Base-by-base conservation (phyloP, 129 eudicot genomes). In the Escallonia herrerae region DNA sequence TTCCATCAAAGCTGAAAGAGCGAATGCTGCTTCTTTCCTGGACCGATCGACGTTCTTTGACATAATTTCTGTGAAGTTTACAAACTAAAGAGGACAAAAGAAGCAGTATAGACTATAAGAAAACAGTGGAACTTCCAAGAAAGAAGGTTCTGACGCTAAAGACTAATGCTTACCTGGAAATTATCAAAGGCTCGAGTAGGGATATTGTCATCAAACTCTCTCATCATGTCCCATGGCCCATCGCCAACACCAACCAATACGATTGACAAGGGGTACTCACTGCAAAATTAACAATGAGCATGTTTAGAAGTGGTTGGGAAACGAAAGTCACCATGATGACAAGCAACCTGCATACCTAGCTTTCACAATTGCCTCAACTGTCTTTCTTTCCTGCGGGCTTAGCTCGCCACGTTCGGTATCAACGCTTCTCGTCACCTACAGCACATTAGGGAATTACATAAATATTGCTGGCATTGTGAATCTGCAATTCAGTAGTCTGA, bases 181-280 rank as follows among this genome's bases (percentile, higher is more conserved):
- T 91, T 91, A 69, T 91, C 97, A 67, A 91, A 91, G 38, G 85
- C 83, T 58, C 95, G 95, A 72, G 94, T 74, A 47, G 97, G 97
- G 62, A 90, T 90, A 63, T 90, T 90, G 71, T 90, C 95, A 60
- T 90, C 97, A 61, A 90, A 90, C 69, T 87, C 97, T 71, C 78
- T 84, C 97, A 90, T 90, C 90, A 82, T 90, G 67, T 90, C 97
- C 97, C 97, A 90, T 1, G 97, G 95, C 58, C 97, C 95, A 76
- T 90, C 97, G 65, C 97, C 97, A 67, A 90, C 97, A 54, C 97
- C 97, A 68, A 90, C 97, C 65, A 90, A 63, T 22, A 90, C 65
- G 15, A 91, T 91, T 13, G 97, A 91, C 74, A 91, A 78, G 5
- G 97, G 95, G 63, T 87, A 87, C 74, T 91, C 83, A 64, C 97